Evolutionary conservation across 345 rosid species (phyloP).

Genomic region (Sonneratia caseolaris): DNA sequence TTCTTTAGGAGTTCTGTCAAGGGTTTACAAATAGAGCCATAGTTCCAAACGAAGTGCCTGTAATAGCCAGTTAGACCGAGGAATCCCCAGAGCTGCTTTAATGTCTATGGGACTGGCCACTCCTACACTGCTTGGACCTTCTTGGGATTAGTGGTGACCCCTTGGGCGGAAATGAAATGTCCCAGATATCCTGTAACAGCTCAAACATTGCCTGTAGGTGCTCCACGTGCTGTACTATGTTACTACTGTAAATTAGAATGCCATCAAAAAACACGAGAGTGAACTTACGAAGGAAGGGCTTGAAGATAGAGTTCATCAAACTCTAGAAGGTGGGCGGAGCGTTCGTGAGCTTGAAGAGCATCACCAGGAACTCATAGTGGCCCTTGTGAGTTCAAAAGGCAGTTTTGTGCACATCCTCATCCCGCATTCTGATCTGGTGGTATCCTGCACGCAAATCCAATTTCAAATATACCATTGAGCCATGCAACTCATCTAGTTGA

Average conservation of each 20-base stretch:
- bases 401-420: background rate
- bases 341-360: background rate
- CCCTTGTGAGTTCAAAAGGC: background rate
- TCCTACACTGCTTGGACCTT: background rate
- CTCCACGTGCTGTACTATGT: background rate
- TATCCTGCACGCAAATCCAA: background rate
- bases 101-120: background rate
- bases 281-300: background rate
- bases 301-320: background rate
- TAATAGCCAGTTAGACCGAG: conserved; percentile 4
- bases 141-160: background rate
- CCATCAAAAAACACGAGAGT: background rate
- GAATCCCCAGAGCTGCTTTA: conserved; percentile 5
- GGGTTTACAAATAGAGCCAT: background rate
- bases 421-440: background rate
- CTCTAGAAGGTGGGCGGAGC: background rate
- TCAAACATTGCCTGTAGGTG: background rate
- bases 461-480: background rate
- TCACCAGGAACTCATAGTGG: background rate
- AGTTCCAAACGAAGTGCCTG: background rate
- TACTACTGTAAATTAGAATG: background rate
- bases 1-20: background rate
- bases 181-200: background rate
- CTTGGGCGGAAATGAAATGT: background rate
- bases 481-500: background rate